These are phyloP conservation scores for Candida vaughaniae DNA, from an alignment of 805 yeast genomes.

Conservation along the genomic window DNA sequence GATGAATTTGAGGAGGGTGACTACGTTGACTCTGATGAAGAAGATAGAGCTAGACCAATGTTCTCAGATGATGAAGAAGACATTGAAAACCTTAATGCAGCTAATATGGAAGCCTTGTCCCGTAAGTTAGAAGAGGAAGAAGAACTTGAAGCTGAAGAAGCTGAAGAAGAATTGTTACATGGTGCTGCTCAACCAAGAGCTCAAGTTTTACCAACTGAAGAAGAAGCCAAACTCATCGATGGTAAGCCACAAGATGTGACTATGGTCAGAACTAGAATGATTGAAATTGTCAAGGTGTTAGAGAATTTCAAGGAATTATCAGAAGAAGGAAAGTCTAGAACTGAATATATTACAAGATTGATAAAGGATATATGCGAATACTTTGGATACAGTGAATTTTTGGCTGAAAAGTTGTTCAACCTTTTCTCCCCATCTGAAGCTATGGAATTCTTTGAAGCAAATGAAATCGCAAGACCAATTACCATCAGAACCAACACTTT, in stretches of 20 bases:
- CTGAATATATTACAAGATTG: conserved; percentile 76
- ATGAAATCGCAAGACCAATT: conserved; percentile 93
- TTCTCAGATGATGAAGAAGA: conserved; percentile 62
- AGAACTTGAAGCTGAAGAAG: conserved; percentile 46
- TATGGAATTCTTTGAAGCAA: conserved; percentile 96
- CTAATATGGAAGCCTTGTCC: conserved; percentile 80
- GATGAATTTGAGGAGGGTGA: conserved; percentile 53
- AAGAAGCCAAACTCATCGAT: conserved; percentile 53
- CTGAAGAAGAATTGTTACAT: conserved; percentile 56
- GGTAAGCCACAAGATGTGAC: conserved; percentile 71
- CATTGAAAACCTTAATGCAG: conserved; percentile 69
- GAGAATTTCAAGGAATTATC: conserved; percentile 83
- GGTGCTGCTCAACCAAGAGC: conserved; percentile 72
- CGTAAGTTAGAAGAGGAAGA: conserved; percentile 61
- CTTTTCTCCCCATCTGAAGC: conserved; percentile 95
- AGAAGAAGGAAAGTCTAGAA: conserved; percentile 84
- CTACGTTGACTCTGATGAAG: conserved; percentile 61
- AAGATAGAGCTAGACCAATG: conserved; percentile 61
- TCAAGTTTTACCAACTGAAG: conserved; percentile 70
- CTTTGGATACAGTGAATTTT: conserved; percentile 87
- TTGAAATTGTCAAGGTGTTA: conserved; percentile 89
- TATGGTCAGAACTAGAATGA: conserved; percentile 86
- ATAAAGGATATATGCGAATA: conserved; percentile 85
- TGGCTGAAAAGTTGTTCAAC: conserved; percentile 92
- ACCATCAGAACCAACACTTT: conserved; percentile 98